Percentiles rank a stretch among this genome's conserved stretches.
phyloP scores from a whole-genome alignment of 768 basidiomycete genomes.

The Lactarius pseudohatsudake region DNA sequence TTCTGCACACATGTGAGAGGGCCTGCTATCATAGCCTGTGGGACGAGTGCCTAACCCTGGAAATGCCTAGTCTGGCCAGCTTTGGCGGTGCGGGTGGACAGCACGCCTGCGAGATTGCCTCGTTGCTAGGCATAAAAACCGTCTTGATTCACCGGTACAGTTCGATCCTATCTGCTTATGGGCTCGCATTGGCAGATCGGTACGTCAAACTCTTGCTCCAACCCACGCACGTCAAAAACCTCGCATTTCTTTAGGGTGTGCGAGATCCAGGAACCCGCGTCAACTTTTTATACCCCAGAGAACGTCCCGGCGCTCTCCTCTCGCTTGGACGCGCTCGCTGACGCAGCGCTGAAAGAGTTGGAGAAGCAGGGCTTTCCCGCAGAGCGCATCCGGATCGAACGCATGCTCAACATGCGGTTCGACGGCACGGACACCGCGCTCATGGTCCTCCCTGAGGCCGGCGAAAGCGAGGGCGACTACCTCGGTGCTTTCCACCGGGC shows the following conservation, averaged over 20 bases:
- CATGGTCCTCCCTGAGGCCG: conserved; percentile 67
- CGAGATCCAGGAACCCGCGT: conserved; percentile 88
- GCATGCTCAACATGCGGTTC: conserved; percentile 90
- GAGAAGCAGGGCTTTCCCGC: conserved; percentile 77
- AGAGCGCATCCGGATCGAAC: conserved; percentile 69
- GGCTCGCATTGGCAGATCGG: conserved; percentile 86
- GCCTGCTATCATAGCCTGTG: neutral
- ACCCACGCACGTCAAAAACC: neutral
- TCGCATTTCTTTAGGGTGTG: conserved; percentile 51
- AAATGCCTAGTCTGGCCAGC: conserved; percentile 60
- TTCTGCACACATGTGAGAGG: conserved; percentile 60
- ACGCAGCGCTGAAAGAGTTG: conserved; percentile 65
- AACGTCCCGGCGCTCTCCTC: conserved; percentile 54
- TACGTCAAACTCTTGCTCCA: conserved; percentile 31
- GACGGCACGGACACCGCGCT: conserved; percentile 91
- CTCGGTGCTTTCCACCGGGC: conserved; percentile 74
- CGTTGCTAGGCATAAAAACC: conserved; percentile 80
- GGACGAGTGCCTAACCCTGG: conserved; percentile 18
- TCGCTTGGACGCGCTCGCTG: conserved; percentile 69
- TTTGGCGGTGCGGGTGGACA: conserved; percentile 92
- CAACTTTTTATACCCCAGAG: conserved; percentile 67
- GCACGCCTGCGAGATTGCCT: conserved; percentile 91
- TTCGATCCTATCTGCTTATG: conserved; percentile 91
- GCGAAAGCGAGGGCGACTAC: conserved; percentile 73
- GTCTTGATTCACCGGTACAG: conserved; percentile 90